Evolutionary conservation across 768 basidiomycete species (phyloP).

Genomic region (Lactarius evosmus): DNA sequence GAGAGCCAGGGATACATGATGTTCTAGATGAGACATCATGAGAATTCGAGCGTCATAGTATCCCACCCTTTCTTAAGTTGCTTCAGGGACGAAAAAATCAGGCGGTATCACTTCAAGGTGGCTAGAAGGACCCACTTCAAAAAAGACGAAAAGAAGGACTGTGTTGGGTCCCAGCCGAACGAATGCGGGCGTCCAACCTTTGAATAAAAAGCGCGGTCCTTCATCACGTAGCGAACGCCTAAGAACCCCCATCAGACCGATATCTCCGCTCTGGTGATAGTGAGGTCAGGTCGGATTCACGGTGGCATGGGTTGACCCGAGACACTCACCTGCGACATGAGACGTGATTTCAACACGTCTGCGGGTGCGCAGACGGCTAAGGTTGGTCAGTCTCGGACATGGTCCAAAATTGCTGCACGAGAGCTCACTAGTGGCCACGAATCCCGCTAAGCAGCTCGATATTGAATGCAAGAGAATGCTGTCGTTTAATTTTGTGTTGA

Average conservation of each 20-base stretch:
- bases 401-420: background rate
- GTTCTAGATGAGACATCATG: background rate
- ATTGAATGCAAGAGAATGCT: conserved; percentile 62
- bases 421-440: conserved; percentile 70
- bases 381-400: background rate
- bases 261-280: conserved; percentile 46
- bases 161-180: conserved; percentile 82
- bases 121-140: conserved; percentile 52
- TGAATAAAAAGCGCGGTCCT: conserved; percentile 76
- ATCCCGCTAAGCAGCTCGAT: conserved; percentile 67
- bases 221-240: conserved; percentile 62
- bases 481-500: conserved; percentile 61
- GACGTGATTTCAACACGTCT: conserved; percentile 70
- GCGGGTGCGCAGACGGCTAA: conserved; percentile 75
- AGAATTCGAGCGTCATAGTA: conserved; percentile 2
- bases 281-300: conserved; percentile 1
- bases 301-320: background rate
- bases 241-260: conserved; percentile 51
- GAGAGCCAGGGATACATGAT: background rate
- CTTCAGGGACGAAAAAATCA: conserved; percentile 35
- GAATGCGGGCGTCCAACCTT: conserved; percentile 89
- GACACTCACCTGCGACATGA: conserved; percentile 67
- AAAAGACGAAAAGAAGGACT: conserved; percentile 79
- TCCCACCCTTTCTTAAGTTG: conserved; percentile 71
- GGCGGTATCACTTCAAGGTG: background rate